Evolutionary conservation across 805 yeast species (phyloP).

Genomic region (Lachancea fermentati): DNA sequence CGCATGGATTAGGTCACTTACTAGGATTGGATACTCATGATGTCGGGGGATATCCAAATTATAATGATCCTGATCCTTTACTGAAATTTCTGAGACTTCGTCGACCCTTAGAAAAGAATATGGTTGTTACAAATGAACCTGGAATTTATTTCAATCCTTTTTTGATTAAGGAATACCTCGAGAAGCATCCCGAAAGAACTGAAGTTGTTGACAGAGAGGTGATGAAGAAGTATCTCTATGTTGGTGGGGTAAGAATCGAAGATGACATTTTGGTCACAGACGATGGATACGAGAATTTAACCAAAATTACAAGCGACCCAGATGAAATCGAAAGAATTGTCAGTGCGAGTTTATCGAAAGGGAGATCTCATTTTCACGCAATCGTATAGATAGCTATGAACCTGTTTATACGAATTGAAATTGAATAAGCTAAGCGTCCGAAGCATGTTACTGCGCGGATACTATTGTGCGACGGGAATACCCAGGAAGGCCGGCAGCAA

Average conservation of each 20-base stretch:
- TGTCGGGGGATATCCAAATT: constrained; percentile 84
- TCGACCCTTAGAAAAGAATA: constrained; percentile 60
- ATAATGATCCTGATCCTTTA: constrained; percentile 75
- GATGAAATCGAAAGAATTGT: constrained; percentile 75
- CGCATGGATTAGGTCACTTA: constrained; percentile 94
- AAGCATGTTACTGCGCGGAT: no score
- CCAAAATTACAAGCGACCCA: constrained; percentile 81
- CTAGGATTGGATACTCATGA: constrained; percentile 96
- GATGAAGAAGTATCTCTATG: constrained; percentile 70
- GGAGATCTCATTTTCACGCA: constrained; percentile 60
- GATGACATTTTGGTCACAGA: constrained; percentile 82
- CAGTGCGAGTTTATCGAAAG: constrained; percentile 57
- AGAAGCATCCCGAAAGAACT: constrained; percentile 38
- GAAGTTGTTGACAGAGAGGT: constrained; percentile 60
- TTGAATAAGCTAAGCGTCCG: no score
- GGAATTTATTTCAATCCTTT: constrained; percentile 89
- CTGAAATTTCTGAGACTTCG: constrained; percentile 76
- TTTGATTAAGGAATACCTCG: constrained; percentile 58
- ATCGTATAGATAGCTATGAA: constrained; percentile 34
- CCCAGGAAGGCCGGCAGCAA: no score
- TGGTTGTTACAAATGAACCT: constrained; percentile 94
- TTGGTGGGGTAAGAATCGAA: constrained; percentile 97
- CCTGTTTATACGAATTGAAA: no score
- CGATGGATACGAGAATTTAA: constrained; percentile 73
- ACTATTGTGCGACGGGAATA: no score